Base-by-base conservation (phyloP, 345 rosid genomes). In the Turnera subulata region DNA sequence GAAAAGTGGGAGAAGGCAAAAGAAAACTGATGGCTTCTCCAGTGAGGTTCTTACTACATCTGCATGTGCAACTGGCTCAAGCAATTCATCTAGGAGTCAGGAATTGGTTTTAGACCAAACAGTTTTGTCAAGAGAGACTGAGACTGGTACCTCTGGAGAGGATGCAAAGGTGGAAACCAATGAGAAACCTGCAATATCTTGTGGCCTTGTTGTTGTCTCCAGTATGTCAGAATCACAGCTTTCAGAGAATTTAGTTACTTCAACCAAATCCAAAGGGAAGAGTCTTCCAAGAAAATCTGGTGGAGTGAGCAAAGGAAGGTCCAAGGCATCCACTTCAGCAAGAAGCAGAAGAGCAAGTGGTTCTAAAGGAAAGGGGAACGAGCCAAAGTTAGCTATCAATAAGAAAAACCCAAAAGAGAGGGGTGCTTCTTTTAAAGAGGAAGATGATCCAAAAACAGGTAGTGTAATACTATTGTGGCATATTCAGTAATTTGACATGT, bases 401-500 rank as follows among this genome's bases (percentile, higher is more conserved):
- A 70, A 66, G 47, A 66, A 62, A 53, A 73, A 53, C n/a, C n/a
- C n/a, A 59, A 72, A 68, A 61, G 79, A 65, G 61, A 77, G 67
- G 58, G 66, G n/a, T 64, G 61, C 50, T 46, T 15, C 44, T 67
- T 46, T 39, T 32, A 59, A 59, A 60, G 56, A 42, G 53, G 77
- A 70, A 55, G 63, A 38, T 70, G 62, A 43, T 22, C 56, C 43
- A 11, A 70, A 73, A 65, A 66, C 67, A 82, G 96, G 99, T 92
- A 80, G 53, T 50, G 44, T 57, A 63, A 56, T 61, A 13, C 37
- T 23, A 49, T 4, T 47, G 21, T 40, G 53, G 26, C 40, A 37
- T 49, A 48, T 21, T 24, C 45, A 5, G 18, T 54, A 17, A 13
- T 51, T 38, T 55, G 7, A 0, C 46, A 32, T 53, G 62, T 44